Evolutionary conservation across 305 asterid genomes (phyloP).

Genomic region (Stenogyne calaminthoides): DNA sequence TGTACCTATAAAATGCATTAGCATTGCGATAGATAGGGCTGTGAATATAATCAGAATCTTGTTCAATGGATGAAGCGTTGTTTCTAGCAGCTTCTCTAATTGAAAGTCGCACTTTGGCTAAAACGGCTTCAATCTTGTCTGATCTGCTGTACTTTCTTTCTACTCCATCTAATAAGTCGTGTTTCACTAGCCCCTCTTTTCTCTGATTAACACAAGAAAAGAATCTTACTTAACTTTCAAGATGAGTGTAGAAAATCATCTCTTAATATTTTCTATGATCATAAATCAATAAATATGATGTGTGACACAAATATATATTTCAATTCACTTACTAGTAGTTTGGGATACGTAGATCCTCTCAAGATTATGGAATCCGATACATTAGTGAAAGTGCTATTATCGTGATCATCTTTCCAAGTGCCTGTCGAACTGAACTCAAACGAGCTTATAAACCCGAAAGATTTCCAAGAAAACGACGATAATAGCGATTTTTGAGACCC

Average conservation of each 20-base stretch:
- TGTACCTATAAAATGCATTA: conserved; percentile 64
- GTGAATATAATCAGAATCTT: conserved; percentile 41
- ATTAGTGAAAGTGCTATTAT: background rate
- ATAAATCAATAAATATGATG: no score
- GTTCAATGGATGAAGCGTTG: conserved; percentile 36
- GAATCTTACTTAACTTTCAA: background rate
- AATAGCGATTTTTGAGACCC: conserved; percentile 34
- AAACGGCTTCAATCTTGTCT: conserved; percentile 53
- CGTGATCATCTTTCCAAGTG: conserved; percentile 11
- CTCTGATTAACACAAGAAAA: conserved; percentile 22
- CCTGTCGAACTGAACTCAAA: conserved; percentile 23
- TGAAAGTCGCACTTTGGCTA: conserved; percentile 57
- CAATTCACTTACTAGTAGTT: conserved; percentile 30
- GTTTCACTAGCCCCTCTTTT: conserved; percentile 23
- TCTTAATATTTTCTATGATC: no score
- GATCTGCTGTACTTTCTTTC: conserved; percentile 33
- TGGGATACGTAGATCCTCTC: conserved; percentile 28
- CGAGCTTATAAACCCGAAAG: conserved; percentile 40
- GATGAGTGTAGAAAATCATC: no score
- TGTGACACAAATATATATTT: background rate
- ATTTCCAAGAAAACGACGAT: conserved; percentile 40
- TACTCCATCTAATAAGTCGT: conserved; percentile 21
- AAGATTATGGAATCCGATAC: conserved; percentile 24
- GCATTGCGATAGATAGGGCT: conserved; percentile 73
- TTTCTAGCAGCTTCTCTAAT: conserved; percentile 61